A percentile compares a stretch with the other conserved stretches of the same genome.
phyloP scores from a whole-genome alignment of 2,329 filamentous ascomycete genomes.

The Cladosporium sp. region DNA sequence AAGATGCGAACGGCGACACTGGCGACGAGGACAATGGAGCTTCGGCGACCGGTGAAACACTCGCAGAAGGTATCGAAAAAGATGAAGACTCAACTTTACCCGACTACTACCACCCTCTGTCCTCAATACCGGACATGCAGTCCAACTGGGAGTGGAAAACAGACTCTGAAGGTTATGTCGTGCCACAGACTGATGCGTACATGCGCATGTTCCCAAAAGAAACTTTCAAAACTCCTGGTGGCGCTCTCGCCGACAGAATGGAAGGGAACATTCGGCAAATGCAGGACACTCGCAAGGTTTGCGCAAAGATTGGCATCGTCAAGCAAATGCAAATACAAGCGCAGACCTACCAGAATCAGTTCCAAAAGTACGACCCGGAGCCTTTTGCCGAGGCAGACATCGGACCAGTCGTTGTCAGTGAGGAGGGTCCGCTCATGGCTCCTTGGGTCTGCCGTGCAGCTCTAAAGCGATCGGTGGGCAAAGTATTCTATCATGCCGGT shows the following conservation, averaged over 20 bases:
- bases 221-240: slow-evolving; percentile 73
- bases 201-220: slow-evolving; percentile 75
- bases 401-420: slow-evolving; percentile 84
- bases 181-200: slow-evolving; percentile 85
- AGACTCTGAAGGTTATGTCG: slow-evolving; percentile 83
- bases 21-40: slow-evolving; percentile 50
- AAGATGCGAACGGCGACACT: slow-evolving; percentile 48
- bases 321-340: slow-evolving; percentile 99
- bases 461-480: slow-evolving; percentile 85
- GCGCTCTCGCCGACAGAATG: slow-evolving; percentile 75
- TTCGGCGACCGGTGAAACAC: slow-evolving; percentile 65
- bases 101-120: slow-evolving; percentile 90
- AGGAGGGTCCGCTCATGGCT: slow-evolving; percentile 85
- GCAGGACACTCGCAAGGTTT: slow-evolving; percentile 94
- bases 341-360: slow-evolving; percentile 95
- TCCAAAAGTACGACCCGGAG: slow-evolving; percentile 91
- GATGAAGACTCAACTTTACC: slow-evolving; percentile 83
- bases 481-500: slow-evolving; percentile 92
- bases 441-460: slow-evolving; percentile 79
- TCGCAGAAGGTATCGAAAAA: slow-evolving; percentile 93
- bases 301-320: slow-evolving; percentile 93
- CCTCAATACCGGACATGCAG: slow-evolving; percentile 80
- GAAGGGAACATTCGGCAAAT: slow-evolving; percentile 91
- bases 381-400: slow-evolving; percentile 86
- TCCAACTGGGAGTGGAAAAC: slow-evolving; percentile 82